Evolutionary conservation across 2,329 filamentous ascomycete genomes (phyloP).

Genomic region (Sporothrix brasiliensis): DNA sequence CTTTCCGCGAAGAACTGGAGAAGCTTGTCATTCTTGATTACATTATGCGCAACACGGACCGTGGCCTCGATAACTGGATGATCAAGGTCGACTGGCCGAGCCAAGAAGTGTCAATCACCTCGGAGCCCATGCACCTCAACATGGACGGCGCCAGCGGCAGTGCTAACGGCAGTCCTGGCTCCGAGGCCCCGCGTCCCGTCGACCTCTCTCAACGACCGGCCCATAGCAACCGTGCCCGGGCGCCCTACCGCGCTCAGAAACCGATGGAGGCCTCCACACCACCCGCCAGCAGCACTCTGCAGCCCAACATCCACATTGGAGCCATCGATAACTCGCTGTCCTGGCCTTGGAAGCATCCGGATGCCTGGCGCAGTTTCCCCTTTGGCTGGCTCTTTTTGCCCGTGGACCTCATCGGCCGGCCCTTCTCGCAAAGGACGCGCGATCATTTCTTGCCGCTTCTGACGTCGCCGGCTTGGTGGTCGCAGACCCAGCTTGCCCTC

Average conservation of each 20-base stretch:
- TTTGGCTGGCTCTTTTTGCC: conserved; percentile 98
- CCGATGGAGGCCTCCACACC: conserved; percentile 76
- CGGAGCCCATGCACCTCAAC: conserved; percentile 74
- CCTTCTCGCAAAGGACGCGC: conserved; percentile 90
- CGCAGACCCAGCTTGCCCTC: conserved; percentile 83
- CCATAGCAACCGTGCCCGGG: conserved; percentile 48
- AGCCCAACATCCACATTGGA: conserved; percentile 72
- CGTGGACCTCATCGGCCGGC: conserved; percentile 91
- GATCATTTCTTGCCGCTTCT: conserved; percentile 95
- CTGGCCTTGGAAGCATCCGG: conserved; percentile 98
- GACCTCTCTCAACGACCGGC: conserved; percentile 51
- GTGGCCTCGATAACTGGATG: conserved; percentile 99
- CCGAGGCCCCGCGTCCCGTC: conserved; percentile 65
- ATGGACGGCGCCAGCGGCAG: conserved; percentile 52
- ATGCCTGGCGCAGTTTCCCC: conserved; percentile 88
- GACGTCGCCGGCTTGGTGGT: conserved; percentile 96
- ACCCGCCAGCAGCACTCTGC: conserved; percentile 52
- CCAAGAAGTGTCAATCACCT: conserved; percentile 80
- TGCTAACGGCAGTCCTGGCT: conserved; percentile 41
- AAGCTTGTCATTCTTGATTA: conserved; percentile 98
- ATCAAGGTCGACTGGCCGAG: conserved; percentile 89
- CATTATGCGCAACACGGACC: conserved; percentile 98
- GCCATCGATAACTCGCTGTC: conserved; percentile 98
- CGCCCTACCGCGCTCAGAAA: conserved; percentile 73
- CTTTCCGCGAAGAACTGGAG: conserved; percentile 92